Base-by-base conservation (phyloP, 2,329 filamentous ascomycete genomes). In the Alternaria atra region DNA sequence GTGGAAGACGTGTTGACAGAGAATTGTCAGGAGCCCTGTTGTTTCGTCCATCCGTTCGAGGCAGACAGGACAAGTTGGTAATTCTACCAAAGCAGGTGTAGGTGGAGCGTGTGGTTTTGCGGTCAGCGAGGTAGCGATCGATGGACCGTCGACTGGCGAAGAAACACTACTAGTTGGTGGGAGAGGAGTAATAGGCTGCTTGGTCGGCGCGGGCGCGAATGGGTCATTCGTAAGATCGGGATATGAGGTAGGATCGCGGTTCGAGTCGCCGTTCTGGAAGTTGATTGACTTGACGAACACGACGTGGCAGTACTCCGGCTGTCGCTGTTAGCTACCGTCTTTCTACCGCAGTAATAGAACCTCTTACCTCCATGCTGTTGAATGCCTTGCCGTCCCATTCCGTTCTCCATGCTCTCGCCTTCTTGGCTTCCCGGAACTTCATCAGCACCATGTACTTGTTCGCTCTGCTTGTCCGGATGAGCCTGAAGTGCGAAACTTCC, bases 11-110 rank as follows among this genome's bases (percentile, higher is more conserved):
- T 99, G 95, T 73, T 98, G 94, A 76, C 95, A 99, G 30, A 96
- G 90, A 40, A 98, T 98, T 1, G 95, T 99, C 75, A 99, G 87
- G 2, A 99, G 84, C 0, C 95, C 95, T 0, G 93, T 96, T 0
- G 94, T 97, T 77, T 98, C 94, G 73, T 99, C 95, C 95, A 99
- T 99, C 48, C 94, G 90, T 78, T 99, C 95, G 5, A 99, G 85
- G 68, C 95, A 99, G 9, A 99, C 95, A 0, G 95, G 94, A 67
- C 95, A 99, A 1, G 95, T 98, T 2, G 95, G 95, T 12, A 99
- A 83, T 80, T 99, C 95, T 55, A 97, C 86, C 1, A 98, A 84
- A 51, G 92, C 91, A 1, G 94, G 91, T 1, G 94, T 97, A 2
- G 87, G 87, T n/a, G 89, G 89, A 12, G 89, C 86, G n/a, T 87